These are phyloP conservation scores for Glycyrrhiza uralensis DNA, from an alignment of 306 rosid species.

Conservation along the genomic window DNA sequence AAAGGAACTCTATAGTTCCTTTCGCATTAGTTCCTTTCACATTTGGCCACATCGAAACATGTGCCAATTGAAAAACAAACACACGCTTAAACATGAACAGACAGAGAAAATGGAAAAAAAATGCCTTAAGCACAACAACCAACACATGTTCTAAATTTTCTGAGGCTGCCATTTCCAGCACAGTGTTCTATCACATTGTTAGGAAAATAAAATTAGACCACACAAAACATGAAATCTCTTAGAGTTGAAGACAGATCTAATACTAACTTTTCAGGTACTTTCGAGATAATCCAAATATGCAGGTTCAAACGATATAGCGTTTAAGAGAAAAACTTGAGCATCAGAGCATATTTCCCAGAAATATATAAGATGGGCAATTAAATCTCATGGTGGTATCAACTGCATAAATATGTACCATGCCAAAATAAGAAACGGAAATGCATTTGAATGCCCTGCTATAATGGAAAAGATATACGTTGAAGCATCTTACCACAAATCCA, in stretches of 20 bases:
- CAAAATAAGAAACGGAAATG: background rate
- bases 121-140: background rate
- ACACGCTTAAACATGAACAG: background rate
- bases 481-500: slow-evolving; percentile 66
- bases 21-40: no score
- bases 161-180: background rate
- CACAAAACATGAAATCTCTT: background rate
- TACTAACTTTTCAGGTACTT: background rate
- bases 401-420: slow-evolving; percentile 7
- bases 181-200: background rate
- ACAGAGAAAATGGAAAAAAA: slow-evolving; percentile 2
- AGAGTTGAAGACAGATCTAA: background rate
- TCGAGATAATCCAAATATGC: background rate
- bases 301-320: background rate
- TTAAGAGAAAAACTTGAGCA: background rate
- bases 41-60: no score
- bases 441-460: slow-evolving; percentile 10
- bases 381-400: background rate
- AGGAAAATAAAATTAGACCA: background rate
- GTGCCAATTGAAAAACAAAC: no score
- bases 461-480: slow-evolving; percentile 13
- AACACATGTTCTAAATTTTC: background rate
- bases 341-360: background rate
- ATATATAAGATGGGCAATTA: slow-evolving; percentile 1
- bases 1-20: no score